Base-by-base conservation (phyloP, 306 rosid species). In the Prunus armeniaca region DNA sequence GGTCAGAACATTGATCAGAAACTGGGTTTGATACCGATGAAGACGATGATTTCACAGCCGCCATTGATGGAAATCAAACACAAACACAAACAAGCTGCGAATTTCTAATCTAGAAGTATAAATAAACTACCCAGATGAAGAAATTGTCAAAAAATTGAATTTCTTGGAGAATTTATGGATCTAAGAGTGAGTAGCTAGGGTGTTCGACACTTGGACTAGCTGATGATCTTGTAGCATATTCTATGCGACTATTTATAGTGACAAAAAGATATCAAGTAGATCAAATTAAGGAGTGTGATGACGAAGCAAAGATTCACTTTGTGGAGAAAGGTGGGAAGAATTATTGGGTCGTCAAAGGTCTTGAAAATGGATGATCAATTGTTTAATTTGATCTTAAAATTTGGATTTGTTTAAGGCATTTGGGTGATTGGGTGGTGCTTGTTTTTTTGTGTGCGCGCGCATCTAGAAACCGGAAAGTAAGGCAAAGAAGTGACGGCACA, bases 381-480 rank as follows among this genome's bases (percentile, higher is more conserved):
- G 67, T 34, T 63, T 63, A 7, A 28, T 38, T 6, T 38, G 43
- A 4, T 38, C 9, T 38, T 38, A 38, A 38, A 38, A 38, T 6
- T 38, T 38, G 43, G 43, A 56, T 32, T 62, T 60, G 58, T 60
- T 60, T 25, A 60, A n/a, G 27, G 74, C 3, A 49, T 25, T 50
- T 52, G 46, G 58, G 20, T 73, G 28, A 73, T 73, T 9, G 69
- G 38, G 69, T 45, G 46, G 14, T 11, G 58, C n/a, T 66, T 41
- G 18, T 41, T 57, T 1, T 73, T 25, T 25, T 73, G 52, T 22
- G 65, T 22, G 58, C 2, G 41, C 43, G 34, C 60, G 43, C 69
- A 27, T 61, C 69, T 73, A 73, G 69, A 73, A 73, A 17, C 69
- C 69, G 77, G 77, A 27, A 73, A 46, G 49, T 47, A 73, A 18